These are phyloP conservation scores for Nannizzia gypsea DNA, from an alignment of 2,329 filamentous ascomycete species.

Conservation along the genomic window DNA sequence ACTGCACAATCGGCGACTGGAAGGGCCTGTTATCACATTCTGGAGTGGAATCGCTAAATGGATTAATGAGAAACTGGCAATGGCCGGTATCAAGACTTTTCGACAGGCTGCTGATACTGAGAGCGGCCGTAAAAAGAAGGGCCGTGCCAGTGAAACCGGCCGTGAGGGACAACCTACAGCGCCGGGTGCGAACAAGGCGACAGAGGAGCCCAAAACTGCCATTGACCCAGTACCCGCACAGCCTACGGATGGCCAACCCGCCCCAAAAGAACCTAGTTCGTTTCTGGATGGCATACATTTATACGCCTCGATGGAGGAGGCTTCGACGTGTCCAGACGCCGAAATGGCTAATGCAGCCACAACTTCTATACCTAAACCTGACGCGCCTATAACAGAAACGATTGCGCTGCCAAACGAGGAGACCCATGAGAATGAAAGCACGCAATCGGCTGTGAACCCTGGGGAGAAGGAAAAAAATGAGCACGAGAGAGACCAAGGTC, in stretches of 20 bases:
- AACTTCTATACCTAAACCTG: background rate
- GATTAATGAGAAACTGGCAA: slow-evolving; percentile 61
- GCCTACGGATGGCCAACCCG: slow-evolving; percentile 2
- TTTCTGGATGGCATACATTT: slow-evolving; percentile 19
- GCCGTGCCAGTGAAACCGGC: background rate
- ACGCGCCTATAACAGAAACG: background rate
- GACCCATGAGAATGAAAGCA: background rate
- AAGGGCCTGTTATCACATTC: slow-evolving; percentile 79
- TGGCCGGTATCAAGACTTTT: slow-evolving; percentile 52
- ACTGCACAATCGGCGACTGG: slow-evolving; percentile 71
- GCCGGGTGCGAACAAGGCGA: background rate
- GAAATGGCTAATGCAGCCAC: background rate
- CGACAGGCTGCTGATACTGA: slow-evolving; percentile 29
- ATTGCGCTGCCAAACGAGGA: background rate
- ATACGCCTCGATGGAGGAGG: slow-evolving; percentile 17
- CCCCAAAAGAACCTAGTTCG: background rate
- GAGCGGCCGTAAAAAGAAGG: slow-evolving; percentile 7
- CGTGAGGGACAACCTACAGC: background rate
- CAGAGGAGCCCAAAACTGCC: background rate
- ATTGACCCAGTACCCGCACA: background rate
- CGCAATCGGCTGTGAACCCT: background rate
- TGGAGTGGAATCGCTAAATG: slow-evolving; percentile 88
- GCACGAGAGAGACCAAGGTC: background rate
- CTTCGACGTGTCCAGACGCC: background rate
- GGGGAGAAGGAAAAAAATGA: background rate